These are phyloP conservation scores for Calocybe indica DNA, from an alignment of 768 basidiomycete genomes.

Conservation along the genomic window DNA sequence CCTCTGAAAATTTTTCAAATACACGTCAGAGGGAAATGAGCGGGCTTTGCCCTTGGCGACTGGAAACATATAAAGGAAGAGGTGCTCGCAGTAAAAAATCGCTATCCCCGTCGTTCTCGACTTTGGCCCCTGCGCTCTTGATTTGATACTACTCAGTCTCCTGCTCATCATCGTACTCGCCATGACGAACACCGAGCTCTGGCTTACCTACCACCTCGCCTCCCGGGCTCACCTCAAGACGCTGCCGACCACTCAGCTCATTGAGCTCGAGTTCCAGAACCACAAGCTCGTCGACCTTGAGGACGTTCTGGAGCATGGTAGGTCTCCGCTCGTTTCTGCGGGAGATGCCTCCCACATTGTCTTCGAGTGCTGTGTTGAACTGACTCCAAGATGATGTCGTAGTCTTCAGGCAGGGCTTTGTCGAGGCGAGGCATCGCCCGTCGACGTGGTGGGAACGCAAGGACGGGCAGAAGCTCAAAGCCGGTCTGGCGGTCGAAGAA, in stretches of 20 bases:
- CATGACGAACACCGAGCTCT: constrained; percentile 31
- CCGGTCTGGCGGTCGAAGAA: constrained; percentile 28
- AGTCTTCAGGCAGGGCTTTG: constrained; percentile 40
- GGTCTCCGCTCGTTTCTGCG: constrained; percentile 4
- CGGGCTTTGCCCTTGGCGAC: too few species aligned
- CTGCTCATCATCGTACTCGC: too few species aligned
- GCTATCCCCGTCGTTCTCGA: too few species aligned
- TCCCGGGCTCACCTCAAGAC: constrained; percentile 31
- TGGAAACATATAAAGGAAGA: too few species aligned
- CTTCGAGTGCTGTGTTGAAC: constrained; percentile 5
- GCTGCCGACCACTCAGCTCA: constrained; percentile 38
- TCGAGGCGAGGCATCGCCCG: constrained; percentile 36
- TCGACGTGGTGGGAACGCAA: constrained; percentile 39
- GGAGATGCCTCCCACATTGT: neutral
- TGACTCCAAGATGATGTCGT: constrained; percentile 4
- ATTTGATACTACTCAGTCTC: too few species aligned
- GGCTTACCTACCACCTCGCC: constrained; percentile 42
- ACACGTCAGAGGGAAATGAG: too few species aligned
- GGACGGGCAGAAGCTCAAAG: constrained; percentile 29
- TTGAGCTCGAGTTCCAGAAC: constrained; percentile 37
- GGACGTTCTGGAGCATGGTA: constrained; percentile 41
- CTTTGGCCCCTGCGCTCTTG: too few species aligned
- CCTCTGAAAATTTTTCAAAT: too few species aligned
- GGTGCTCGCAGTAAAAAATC: too few species aligned
- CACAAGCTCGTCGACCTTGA: constrained; percentile 37